These are phyloP conservation scores for Posidonia australis DNA, from an alignment of 106 monocot genomes.

Conservation along the genomic window DNA sequence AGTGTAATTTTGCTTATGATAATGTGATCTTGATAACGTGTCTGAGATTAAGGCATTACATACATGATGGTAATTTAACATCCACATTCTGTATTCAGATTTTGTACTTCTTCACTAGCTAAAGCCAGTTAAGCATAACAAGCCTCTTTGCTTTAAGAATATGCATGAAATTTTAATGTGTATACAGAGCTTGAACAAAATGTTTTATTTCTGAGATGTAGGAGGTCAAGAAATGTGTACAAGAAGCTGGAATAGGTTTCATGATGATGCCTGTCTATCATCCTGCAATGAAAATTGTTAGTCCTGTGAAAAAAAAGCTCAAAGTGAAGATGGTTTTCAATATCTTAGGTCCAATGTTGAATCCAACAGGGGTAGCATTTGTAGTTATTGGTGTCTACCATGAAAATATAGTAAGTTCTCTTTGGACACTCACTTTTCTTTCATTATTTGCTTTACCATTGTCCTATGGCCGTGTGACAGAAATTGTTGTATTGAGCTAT, in stretches of 20 bases:
- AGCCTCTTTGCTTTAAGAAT: no score
- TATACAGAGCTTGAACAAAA: no score
- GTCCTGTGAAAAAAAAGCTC: constrained; percentile 79
- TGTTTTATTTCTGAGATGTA: constrained; percentile 18
- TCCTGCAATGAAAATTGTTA: constrained; percentile 88
- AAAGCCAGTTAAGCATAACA: no score
- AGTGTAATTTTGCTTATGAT: no score
- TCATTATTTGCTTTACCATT: background rate
- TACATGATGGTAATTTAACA: no score
- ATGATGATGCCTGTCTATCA: constrained; percentile 94
- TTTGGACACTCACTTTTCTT: no score
- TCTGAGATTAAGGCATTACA: no score
- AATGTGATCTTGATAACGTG: no score
- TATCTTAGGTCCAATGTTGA: constrained; percentile 92
- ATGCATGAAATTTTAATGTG: no score
- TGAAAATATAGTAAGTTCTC: constrained; percentile 72
- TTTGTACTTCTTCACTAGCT: no score
- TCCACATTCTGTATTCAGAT: no score
- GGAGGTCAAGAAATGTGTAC: constrained; percentile 66
- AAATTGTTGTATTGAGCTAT: background rate
- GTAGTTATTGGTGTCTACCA: constrained; percentile 91
- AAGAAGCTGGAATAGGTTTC: constrained; percentile 76
- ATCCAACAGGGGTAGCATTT: constrained; percentile 75
- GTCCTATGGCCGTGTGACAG: background rate
- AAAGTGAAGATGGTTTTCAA: constrained; percentile 97